phyloP scores from a whole-genome alignment of 192 early-diverging fungal species.

The Backusella australiensis region DNA sequence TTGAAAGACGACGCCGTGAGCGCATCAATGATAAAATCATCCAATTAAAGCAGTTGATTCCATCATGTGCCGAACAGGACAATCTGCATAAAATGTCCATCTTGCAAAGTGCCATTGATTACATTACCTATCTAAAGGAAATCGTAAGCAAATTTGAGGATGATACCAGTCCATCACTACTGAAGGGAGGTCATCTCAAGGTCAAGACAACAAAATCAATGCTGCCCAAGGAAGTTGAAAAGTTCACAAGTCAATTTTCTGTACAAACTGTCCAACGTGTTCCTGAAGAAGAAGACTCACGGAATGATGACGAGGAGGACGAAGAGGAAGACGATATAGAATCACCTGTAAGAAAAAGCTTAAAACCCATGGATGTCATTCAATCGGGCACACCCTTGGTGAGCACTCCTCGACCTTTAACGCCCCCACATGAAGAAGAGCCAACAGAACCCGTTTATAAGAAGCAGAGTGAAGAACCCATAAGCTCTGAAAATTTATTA shows the following conservation, averaged over 20 bases:
- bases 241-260: slow-evolving; percentile 33
- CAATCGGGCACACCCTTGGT: neutral
- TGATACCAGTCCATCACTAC: neutral
- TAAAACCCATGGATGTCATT: slow-evolving; percentile 17
- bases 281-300: neutral
- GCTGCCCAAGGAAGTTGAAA: slow-evolving; percentile 33
- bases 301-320: neutral
- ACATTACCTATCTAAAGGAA: slow-evolving; percentile 60
- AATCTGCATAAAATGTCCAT: slow-evolving; percentile 71
- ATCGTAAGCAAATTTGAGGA: slow-evolving; percentile 19
- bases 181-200: slow-evolving; percentile 18
- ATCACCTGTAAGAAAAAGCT: neutral
- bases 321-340: neutral
- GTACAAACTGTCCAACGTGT: neutral
- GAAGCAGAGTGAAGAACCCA: neutral
- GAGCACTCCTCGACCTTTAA: neutral
- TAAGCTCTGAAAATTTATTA: neutral
- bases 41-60: slow-evolving; percentile 72
- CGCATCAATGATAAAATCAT: slow-evolving; percentile 82
- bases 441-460: neutral
- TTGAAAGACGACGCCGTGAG: slow-evolving; percentile 81
- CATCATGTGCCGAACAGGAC: slow-evolving; percentile 62
- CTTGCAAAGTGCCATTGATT: slow-evolving; percentile 70
- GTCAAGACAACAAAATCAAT: slow-evolving; percentile 28
- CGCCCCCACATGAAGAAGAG: neutral